A percentile compares a stretch with the other conserved stretches of the same genome.
phyloP scores from a whole-genome alignment of 805 yeast species.

The Metschnikowia bowlesiae region DNA sequence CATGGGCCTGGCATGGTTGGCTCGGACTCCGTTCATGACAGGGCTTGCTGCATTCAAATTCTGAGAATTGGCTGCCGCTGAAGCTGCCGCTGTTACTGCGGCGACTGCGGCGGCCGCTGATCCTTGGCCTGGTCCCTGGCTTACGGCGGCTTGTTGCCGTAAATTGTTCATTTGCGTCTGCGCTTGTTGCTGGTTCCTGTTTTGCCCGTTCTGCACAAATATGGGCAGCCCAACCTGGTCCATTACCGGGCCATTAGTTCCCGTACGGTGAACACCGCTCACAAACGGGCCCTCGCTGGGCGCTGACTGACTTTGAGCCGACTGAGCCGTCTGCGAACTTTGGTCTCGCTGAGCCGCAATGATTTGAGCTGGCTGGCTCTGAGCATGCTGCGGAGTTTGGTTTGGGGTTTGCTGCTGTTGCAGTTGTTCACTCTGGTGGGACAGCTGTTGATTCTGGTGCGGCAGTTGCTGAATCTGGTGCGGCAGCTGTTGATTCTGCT shows the following conservation, averaged over 20 bases:
- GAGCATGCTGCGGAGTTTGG: not conserved
- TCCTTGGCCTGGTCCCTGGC: constrained; percentile 19
- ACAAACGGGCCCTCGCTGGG: not conserved
- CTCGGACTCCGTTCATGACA: constrained; percentile 7
- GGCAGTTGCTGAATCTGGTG: constrained; percentile 23
- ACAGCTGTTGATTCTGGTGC: constrained; percentile 1
- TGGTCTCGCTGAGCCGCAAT: constrained; percentile 8
- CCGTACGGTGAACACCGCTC: not conserved
- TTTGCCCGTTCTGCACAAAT: constrained; percentile 23
- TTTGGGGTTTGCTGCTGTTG: not conserved
- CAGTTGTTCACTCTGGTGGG: not conserved
- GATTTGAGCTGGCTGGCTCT: constrained; percentile 16
- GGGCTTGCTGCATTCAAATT: constrained; percentile 9
- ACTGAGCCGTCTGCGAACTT: constrained; percentile 6
- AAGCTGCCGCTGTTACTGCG: constrained; percentile 11
- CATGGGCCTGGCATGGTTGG: constrained; percentile 6
- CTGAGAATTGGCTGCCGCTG: constrained; percentile 8
- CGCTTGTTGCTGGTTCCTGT: constrained; percentile 42
- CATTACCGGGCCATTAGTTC: constrained; percentile 11
- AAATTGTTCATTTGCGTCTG: constrained; percentile 48
- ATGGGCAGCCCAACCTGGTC: constrained; percentile 28
- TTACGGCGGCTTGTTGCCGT: constrained; percentile 41
- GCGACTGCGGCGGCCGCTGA: constrained; percentile 11
- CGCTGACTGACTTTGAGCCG: constrained; percentile 2
- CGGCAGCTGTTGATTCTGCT: constrained; percentile 18